Evolutionary conservation across 768 basidiomycete species (phyloP), one percentile per base, ranked within the genome.

Genomic region (Pleurotus tuoliensis): DNA sequence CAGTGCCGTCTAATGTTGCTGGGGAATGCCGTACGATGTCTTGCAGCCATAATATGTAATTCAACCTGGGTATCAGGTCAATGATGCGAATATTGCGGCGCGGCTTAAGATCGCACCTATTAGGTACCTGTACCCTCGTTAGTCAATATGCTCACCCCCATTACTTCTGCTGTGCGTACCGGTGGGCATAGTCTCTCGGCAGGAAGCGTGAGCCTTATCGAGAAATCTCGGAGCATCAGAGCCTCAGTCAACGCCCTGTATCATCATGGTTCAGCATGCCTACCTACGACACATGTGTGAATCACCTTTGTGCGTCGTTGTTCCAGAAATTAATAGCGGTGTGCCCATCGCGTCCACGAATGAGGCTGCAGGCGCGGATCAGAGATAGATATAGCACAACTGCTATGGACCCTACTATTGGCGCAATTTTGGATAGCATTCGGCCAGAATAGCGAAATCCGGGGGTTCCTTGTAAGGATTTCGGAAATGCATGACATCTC

Each of bases 41-140:
- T 71, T 92, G 84, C 20, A 92, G 73, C 90, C 90, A 92, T 4
- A 94, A 77, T 4, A 96, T 74, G 63, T 97, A 97, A 67, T 97
- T 94, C 44, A 95, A 68, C 62, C 94, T 93, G 60, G 37, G 30
- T n/a, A 45, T 43, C 52, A 9, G 20, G 13, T 50, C 16, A 27
- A 11, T 12, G 27, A 18, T 2, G 6, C 2, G 11, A 27, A 25
- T 12, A 39, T 34, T 40, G 27, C 6, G 25, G 34, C 15, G 46
- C 30, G 16, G 47, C 57, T 27, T n/a, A 15, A 30, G 22, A n/a
- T 11, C 48, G 12, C 51, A 87, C 88, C 89, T 80, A 60, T 90
- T 90, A 0, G 90, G 87, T 6, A 91, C 80, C 90, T 90, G 55
- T 6, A 38, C 40, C 15, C 13, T 38, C 25, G 39, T 30, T 30